These are phyloP conservation scores for Castanospermum australe DNA, from an alignment of 306 rosid species.

Conservation along the genomic window DNA sequence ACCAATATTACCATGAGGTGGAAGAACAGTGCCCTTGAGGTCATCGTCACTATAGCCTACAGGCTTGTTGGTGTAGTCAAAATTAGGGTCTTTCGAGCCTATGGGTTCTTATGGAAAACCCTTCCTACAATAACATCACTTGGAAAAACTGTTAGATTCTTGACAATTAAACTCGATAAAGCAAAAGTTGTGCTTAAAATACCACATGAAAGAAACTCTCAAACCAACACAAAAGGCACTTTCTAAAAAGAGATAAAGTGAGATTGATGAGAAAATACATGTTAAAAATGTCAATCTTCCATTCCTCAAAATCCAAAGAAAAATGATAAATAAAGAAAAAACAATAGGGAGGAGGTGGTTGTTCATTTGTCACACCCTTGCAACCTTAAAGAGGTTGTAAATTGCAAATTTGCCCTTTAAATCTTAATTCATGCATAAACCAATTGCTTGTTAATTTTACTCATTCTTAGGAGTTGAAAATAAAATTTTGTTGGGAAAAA, in stretches of 20 bases:
- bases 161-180: slow-evolving; percentile 27
- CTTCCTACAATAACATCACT: slow-evolving; percentile 49
- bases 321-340: background rate
- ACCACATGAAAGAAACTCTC: slow-evolving; percentile 45
- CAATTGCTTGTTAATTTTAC: too few species aligned
- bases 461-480: too few species aligned
- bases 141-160: background rate
- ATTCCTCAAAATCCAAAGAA: background rate
- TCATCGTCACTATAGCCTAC: background rate
- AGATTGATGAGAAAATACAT: slow-evolving; percentile 16
- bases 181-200: slow-evolving; percentile 24
- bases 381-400: slow-evolving; percentile 45
- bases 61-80: slow-evolving; percentile 1
- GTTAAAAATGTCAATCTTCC: slow-evolving; percentile 13
- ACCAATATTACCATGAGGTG: too few species aligned
- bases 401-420: slow-evolving; percentile 55
- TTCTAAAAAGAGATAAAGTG: background rate
- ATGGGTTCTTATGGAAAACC: slow-evolving; percentile 65
- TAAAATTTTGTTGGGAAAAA: too few species aligned
- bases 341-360: too few species aligned
- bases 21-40: slow-evolving; percentile 21
- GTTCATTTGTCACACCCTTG: slow-evolving; percentile 39
- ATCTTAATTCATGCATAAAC: slow-evolving; percentile 92
- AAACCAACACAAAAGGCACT: slow-evolving; percentile 39
- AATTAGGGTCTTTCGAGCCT: slow-evolving; percentile 16